phyloP scores from a whole-genome alignment of 2,329 filamentous ascomycete genomes.

The Scorias spongiosa region DNA sequence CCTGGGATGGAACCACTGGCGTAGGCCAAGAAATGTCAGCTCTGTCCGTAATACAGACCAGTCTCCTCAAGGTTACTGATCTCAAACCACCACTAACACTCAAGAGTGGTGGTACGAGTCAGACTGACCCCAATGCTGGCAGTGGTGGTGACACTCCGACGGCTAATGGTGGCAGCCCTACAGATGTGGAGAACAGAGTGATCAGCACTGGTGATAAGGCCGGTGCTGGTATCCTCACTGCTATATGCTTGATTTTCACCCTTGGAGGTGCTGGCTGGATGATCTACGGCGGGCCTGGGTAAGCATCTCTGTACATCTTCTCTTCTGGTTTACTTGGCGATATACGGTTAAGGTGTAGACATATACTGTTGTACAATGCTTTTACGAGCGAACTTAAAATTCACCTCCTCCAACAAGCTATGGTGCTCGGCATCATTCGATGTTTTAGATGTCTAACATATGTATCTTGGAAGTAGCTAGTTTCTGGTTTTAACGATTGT shows the following conservation, averaged over 20 bases:
- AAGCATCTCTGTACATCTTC: not conserved
- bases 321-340: not conserved
- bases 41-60: slow-evolving; percentile 33
- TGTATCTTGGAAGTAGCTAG: no score
- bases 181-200: not conserved
- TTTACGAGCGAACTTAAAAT: not conserved
- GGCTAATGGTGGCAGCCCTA: slow-evolving; percentile 10
- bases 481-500: no score
- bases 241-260: slow-evolving; percentile 40
- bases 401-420: not conserved
- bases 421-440: no score
- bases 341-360: not conserved
- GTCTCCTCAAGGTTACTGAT: slow-evolving; percentile 14
- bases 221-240: slow-evolving; percentile 52
- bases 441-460: no score
- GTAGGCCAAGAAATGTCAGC: slow-evolving; percentile 41
- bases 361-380: not conserved
- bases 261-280: slow-evolving; percentile 23
- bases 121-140: slow-evolving; percentile 30
- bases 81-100: slow-evolving; percentile 25
- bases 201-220: slow-evolving; percentile 47
- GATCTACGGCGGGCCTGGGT: not conserved
- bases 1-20: slow-evolving; percentile 30
- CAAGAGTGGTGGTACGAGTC: slow-evolving; percentile 33
- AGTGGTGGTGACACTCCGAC: slow-evolving; percentile 14